Evolutionary conservation across 495 filamentous ascomycete genomes (phyloP), one percentile per base, ranked within the genome.

Genomic region (Cercophora scortea): DNA sequence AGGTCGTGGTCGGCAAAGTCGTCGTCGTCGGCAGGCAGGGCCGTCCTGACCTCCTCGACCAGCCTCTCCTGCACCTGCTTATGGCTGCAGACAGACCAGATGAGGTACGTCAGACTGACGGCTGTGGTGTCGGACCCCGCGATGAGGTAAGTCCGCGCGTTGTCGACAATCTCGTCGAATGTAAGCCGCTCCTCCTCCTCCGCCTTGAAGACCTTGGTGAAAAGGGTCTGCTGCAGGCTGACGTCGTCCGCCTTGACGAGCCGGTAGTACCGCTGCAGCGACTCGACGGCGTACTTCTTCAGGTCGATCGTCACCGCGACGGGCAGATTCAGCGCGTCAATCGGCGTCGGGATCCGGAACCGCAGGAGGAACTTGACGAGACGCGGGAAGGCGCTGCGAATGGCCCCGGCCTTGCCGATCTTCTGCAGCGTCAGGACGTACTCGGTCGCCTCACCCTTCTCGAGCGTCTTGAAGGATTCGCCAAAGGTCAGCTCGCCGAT

Each of bases 401-500:
- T 60, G 2, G 65, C 52, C 34, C 61, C 59, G n/a, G 68, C 44
- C 13, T 33, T 42, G 2, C 64, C 62, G 9, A 67, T 47, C 0
- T 39, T 49, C 50, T 73, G 67, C 6, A 77, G 42, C 16, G 74
- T 71, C 4, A 49, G 45, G 50, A 59, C 61, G 46, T 76, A 78
- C 60, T 75, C 67, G 32, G 8, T 10, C 63, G 73, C 61, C 70
- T 74, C 61, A 4, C 76, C 75, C 12, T 52, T 40, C 43, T 83
- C 79, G 10, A 81, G 64, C 64, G 72, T 79, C 1, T 61, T 61
- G 52, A 84, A 81, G 0, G 72, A 75, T 9, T 79, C 72, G 0
- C 79, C 79, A 56, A 82, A 84, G 34, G 65, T 71, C 35, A 81
- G 60, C 40, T 81, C 69, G 1, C 71, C 71, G 41, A 80, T 78